Evolutionary conservation across 805 yeast species (phyloP).

Genomic region (Ogataea haglerorum): DNA sequence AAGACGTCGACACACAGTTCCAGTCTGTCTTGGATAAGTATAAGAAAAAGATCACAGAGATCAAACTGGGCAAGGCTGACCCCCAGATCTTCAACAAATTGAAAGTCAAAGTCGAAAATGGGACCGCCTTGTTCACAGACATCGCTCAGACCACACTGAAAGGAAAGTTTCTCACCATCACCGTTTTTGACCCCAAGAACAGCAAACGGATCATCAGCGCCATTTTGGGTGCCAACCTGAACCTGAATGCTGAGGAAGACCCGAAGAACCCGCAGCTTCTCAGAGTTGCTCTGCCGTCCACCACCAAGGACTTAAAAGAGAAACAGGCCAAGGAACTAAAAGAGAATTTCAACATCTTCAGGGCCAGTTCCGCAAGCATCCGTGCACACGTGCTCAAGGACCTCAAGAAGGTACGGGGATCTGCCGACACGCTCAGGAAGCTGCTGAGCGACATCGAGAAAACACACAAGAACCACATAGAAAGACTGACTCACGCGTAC

Average conservation of each 20-base stretch:
- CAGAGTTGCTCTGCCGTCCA: constrained; percentile 70
- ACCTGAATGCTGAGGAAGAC: constrained; percentile 78
- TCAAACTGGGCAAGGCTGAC: constrained; percentile 67
- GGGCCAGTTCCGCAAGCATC: constrained; percentile 53
- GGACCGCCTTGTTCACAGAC: constrained; percentile 47
- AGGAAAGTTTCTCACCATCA: constrained; percentile 68
- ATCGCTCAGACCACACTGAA: constrained; percentile 70
- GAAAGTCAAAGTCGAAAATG: constrained; percentile 45
- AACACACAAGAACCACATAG: constrained; percentile 60
- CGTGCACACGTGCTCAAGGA: constrained; percentile 59
- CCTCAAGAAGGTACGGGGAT: constrained; percentile 43
- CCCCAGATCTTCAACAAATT: constrained; percentile 64
- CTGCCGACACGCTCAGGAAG: constrained; percentile 53
- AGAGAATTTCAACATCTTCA: constrained; percentile 59
- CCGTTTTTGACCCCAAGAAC: constrained; percentile 81
- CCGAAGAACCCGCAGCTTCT: constrained; percentile 69
- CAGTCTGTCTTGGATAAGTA: constrained; percentile 49
- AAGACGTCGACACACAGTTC: constrained; percentile 41
- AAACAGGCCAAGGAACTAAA: constrained; percentile 61
- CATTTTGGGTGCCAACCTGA: constrained; percentile 63
- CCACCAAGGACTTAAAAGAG: constrained; percentile 60
- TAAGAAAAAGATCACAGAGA: constrained; percentile 53
- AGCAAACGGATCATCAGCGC: constrained; percentile 67
- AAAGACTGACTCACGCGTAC: constrained; percentile 52
- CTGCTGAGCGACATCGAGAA: constrained; percentile 62